Percentiles rank a stretch among this genome's conserved stretches.
phyloP scores from a whole-genome alignment of 805 yeast species.

The Soucietia sequanensis region DNA sequence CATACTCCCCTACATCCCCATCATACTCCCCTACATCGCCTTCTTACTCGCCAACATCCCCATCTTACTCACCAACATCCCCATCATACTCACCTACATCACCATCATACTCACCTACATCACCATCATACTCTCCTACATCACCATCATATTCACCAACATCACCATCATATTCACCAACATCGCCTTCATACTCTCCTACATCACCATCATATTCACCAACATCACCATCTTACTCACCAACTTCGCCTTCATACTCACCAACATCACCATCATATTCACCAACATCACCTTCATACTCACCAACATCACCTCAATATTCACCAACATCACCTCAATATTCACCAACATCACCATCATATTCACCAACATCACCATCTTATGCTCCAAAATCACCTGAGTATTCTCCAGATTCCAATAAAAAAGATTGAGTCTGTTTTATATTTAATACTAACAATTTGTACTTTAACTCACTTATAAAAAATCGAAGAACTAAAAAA shows the following conservation, averaged over 20 bases:
- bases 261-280: conserved; percentile 80
- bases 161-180: conserved; percentile 68
- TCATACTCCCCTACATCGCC: conserved; percentile 69
- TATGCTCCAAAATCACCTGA: conserved; percentile 48
- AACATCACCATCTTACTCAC: conserved; percentile 73
- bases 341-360: conserved; percentile 55
- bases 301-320: conserved; percentile 60
- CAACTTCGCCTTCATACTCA: conserved; percentile 66
- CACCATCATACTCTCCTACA: conserved; percentile 65
- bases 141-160: conserved; percentile 68
- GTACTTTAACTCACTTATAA: background rate
- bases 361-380: conserved; percentile 47
- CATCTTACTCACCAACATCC: conserved; percentile 74
- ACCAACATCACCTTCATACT: conserved; percentile 69
- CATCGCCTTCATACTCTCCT: conserved; percentile 62
- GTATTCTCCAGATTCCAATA: conserved; percentile 37
- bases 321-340: conserved; percentile 46
- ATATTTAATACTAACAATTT: background rate
- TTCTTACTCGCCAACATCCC: conserved; percentile 74
- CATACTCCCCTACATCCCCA: conserved; percentile 59
- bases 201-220: conserved; percentile 46
- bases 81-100: conserved; percentile 74
- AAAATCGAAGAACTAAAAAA: too few species aligned
- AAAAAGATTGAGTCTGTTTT: conserved; percentile 11
- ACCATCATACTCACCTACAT: conserved; percentile 77